A percentile compares a stretch with the other conserved stretches of the same genome.
Conservation (phyloP, 306 rosid species). For the Rosa lucieae region DNA sequence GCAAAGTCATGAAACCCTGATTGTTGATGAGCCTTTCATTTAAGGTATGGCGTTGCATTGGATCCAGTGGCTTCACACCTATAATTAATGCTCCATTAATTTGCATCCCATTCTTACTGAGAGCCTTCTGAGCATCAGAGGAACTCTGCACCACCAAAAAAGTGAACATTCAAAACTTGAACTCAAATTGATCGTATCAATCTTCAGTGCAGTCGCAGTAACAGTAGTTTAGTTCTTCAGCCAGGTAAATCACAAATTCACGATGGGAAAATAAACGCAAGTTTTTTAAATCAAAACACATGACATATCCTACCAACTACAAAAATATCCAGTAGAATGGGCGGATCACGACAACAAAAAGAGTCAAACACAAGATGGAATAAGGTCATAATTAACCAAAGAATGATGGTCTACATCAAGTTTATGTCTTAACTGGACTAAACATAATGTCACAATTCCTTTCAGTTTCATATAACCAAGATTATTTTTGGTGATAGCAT, state of each 20-base stretch:
- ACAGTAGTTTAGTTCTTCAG: not conserved
- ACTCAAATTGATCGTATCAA: not conserved
- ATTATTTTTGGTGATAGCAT: not conserved
- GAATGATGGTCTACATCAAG: not conserved
- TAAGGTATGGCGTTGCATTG: slow-evolving; percentile 82
- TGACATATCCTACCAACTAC: not conserved
- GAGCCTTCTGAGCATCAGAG: slow-evolving; percentile 89
- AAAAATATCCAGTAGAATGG: not conserved
- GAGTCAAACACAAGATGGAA: not conserved
- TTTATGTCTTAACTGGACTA: not conserved
- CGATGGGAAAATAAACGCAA: not conserved
- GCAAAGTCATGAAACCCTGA: slow-evolving; percentile 79
- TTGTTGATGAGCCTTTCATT: slow-evolving; percentile 56
- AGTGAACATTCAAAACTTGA: not conserved
- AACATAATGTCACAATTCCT: not conserved
- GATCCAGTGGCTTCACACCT: slow-evolving; percentile 95
- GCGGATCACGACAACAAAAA: not conserved
- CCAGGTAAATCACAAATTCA: not conserved
- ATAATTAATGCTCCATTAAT: slow-evolving; percentile 82
- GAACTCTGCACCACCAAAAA: slow-evolving; percentile 63
- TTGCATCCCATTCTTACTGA: slow-evolving; percentile 85
- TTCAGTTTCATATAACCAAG: not conserved
- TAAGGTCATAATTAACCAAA: not conserved
- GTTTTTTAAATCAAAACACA: not conserved
- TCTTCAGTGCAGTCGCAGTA: not conserved